These are phyloP conservation scores for Alternaria sp. DNA, from an alignment of 2,329 filamentous ascomycete species.

Conservation along the genomic window DNA sequence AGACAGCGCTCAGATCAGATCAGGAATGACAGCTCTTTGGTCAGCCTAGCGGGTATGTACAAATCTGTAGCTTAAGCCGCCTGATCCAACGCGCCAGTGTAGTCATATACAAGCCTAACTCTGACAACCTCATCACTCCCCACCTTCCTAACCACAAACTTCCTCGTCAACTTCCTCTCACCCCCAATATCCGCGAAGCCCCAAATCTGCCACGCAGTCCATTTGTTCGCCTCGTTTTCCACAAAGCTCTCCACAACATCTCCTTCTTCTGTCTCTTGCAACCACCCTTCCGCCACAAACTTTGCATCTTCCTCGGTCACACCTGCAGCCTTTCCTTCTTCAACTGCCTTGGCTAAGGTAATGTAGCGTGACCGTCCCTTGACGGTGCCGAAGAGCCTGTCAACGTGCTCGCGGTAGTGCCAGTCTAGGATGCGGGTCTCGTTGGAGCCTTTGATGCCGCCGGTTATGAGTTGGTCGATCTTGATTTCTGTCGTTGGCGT, in stretches of 20 bases:
- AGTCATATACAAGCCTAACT: slow-evolving; percentile 46
- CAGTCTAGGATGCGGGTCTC: slow-evolving; percentile 66
- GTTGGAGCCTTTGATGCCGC: slow-evolving; percentile 70
- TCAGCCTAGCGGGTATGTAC: neutral
- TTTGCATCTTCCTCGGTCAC: slow-evolving; percentile 29
- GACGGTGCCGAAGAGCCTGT: slow-evolving; percentile 81
- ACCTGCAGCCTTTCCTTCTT: slow-evolving; percentile 29
- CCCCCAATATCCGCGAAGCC: slow-evolving; percentile 41
- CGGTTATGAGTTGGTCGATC: slow-evolving; percentile 74
- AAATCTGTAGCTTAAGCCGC: neutral
- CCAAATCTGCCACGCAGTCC: slow-evolving; percentile 46
- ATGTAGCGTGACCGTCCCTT: slow-evolving; percentile 63
- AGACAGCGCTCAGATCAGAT: neutral
- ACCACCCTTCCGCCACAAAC: slow-evolving; percentile 36
- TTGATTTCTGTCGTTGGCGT: slow-evolving; percentile 63
- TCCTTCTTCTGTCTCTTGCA: slow-evolving; percentile 35
- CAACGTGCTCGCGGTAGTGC: slow-evolving; percentile 68
- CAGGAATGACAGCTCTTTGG: neutral
- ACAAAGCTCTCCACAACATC: slow-evolving; percentile 45
- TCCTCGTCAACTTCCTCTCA: slow-evolving; percentile 40
- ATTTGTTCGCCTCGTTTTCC: slow-evolving; percentile 42
- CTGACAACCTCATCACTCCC: slow-evolving; percentile 36
- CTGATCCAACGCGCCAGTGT: slow-evolving; percentile 29
- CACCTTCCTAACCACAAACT: slow-evolving; percentile 43
- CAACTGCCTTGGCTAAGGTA: slow-evolving; percentile 36